Base-by-base conservation (phyloP, 176 grass and related monocot genomes). In the Triticum dicoccoides region DNA sequence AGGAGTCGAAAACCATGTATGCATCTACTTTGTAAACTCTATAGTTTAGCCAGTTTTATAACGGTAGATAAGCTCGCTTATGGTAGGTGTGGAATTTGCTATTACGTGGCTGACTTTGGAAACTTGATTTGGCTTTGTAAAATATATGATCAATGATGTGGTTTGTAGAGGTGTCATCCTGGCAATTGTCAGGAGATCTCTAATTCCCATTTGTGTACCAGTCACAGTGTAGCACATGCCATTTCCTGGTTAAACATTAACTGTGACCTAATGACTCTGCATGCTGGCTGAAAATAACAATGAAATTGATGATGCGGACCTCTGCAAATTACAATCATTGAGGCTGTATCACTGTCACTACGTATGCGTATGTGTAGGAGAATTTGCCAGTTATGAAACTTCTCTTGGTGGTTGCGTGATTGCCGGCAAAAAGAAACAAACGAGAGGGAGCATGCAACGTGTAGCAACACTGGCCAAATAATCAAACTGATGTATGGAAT, bases 101-200 rank as follows among this genome's bases (percentile, higher is more conserved):
- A 34, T 39, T 71, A 77, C 82, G 61, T 91, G 23, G 14, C 69
- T 91, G 82, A 82, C 77, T 83, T 74, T 81, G 69, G 7, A 65
- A 13, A 33, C 11, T 47, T 69, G 20, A 4, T 9, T 76, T 87
- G 80, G 51, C 73, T 18, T 77, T 80, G 81, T 42, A 42, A 83
- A 65, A 78, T 8, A 78, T 8, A 45, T 74, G 41, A 18, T 54
- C 44, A 6, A 87, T 83, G 15, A 73, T 74, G 39, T 65, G 74
- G 21, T 6, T n/a, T 77, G 69, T 15, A 21, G 33, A n/a, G 10
- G 10, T 65, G 18, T 80, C 37, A 32, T 69, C 34, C 61, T 24
- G 25, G 20, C 3, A 47, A 47, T 51, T 51, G 75, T 59, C 18
- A 80, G 87, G 74, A 17, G 56, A 61, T 0, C 2, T 0, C 54